Conservation (phyloP, 208 protist species). For the Naegleria lovaniensis region DNA sequence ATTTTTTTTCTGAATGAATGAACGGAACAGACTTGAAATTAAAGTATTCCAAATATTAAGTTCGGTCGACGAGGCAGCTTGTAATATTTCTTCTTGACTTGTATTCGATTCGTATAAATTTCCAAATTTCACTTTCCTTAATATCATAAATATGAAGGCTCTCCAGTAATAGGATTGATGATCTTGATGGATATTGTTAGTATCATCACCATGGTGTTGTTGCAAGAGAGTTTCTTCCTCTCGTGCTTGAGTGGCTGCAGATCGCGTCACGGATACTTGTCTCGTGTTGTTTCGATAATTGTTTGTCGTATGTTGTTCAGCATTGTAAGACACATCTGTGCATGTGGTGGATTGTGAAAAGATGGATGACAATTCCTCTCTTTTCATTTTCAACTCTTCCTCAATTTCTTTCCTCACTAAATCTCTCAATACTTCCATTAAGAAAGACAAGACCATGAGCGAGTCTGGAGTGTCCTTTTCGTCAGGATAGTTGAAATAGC, state of each 20-base stretch:
- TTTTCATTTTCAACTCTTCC: neutral
- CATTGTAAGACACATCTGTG: neutral
- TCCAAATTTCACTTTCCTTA: neutral
- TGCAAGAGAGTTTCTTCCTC: neutral
- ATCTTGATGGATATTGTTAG: too few species aligned
- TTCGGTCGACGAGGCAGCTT: neutral
- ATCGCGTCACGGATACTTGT: too few species aligned
- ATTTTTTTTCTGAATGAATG: too few species aligned
- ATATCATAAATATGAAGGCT: neutral
- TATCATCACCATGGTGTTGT: neutral
- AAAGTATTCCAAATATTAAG: neutral
- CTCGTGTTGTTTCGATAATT: too few species aligned
- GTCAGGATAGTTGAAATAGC: neutral
- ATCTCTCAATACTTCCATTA: neutral
- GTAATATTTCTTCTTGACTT: neutral
- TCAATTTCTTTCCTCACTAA: neutral
- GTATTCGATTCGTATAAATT: neutral
- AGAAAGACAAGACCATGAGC: neutral
- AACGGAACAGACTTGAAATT: neutral
- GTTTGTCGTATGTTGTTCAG: too few species aligned
- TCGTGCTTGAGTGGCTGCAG: too few species aligned
- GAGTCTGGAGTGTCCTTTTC: neutral
- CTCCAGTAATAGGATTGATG: neutral
- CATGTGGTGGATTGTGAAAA: neutral
- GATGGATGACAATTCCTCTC: too few species aligned